A percentile compares a stretch with the other conserved stretches of the same genome.
These are phyloP conservation scores for Penicillium paradoxum DNA, from an alignment of 495 filamentous ascomycete genomes.

Conservation along the genomic window DNA sequence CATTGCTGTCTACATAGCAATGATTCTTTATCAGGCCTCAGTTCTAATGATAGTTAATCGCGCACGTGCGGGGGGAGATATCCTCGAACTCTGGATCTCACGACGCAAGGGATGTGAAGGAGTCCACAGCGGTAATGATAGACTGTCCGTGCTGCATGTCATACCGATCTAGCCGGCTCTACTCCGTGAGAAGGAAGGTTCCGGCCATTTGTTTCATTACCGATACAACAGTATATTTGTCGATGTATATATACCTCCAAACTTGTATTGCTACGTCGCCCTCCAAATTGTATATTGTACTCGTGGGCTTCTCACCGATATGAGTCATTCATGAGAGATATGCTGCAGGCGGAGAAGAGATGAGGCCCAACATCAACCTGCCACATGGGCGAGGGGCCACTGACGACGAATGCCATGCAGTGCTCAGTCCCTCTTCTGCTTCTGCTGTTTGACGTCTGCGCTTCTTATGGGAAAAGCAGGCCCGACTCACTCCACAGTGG, in stretches of 20 bases:
- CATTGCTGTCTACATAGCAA: background rate
- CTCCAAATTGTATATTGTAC: background rate
- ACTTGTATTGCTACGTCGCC: background rate
- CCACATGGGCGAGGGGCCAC: slow-evolving; percentile 14
- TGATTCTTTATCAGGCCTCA: background rate
- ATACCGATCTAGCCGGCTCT: slow-evolving; percentile 14
- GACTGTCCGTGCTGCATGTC: slow-evolving; percentile 22
- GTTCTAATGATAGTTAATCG: too few relatives aligned
- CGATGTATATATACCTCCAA: background rate
- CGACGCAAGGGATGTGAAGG: slow-evolving; percentile 18
- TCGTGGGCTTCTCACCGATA: background rate
- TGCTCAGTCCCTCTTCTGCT: slow-evolving; percentile 5
- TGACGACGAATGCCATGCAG: slow-evolving; percentile 5
- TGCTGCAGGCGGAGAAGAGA: slow-evolving; percentile 10
- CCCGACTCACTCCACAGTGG: slow-evolving; percentile 13
- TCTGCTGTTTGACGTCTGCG: slow-evolving; percentile 5
- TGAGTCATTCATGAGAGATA: slow-evolving; percentile 9
- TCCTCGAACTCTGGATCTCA: background rate
- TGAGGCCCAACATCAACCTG: slow-evolving; percentile 15
- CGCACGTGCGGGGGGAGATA: too few relatives aligned
- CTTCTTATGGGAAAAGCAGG: background rate
- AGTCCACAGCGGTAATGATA: slow-evolving; percentile 13
- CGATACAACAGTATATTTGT: background rate
- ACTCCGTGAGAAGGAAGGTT: slow-evolving; percentile 2
- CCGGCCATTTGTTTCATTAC: background rate